Conservation (phyloP, 768 basidiomycete species). For the Clavulina sp. region DNA sequence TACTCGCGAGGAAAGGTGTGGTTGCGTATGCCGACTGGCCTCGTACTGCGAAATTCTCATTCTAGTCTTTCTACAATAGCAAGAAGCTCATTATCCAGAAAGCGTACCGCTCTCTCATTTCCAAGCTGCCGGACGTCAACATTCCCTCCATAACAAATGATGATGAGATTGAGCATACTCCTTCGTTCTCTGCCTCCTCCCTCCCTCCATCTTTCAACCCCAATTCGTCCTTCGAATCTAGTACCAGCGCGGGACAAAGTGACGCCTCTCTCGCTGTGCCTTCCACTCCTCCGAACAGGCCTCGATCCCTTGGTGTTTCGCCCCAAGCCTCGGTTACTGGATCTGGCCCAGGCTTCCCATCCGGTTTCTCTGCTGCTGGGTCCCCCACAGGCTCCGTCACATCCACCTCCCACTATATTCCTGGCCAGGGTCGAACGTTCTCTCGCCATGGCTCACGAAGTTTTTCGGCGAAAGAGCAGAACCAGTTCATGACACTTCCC, state of each 20-base stretch:
- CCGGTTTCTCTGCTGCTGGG: background rate
- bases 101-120: constrained; percentile 37
- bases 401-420: background rate
- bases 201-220: background rate
- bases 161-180: background rate
- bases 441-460: too few species aligned
- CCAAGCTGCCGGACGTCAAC: constrained; percentile 8
- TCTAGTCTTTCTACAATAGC: constrained; percentile 13
- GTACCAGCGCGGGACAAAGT: too few species aligned
- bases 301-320: background rate
- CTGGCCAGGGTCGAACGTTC: too few species aligned
- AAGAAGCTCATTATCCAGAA: constrained; percentile 48
- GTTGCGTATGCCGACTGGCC: background rate
- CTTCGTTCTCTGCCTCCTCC: background rate
- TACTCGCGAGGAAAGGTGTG: constrained; percentile 36
- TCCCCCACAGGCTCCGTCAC: background rate
- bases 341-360: background rate
- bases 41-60: constrained; percentile 1
- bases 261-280: background rate
- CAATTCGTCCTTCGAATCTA: too few species aligned
- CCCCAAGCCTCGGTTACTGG: too few species aligned
- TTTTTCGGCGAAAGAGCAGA: background rate
- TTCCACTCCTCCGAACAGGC: background rate
- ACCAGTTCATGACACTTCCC: constrained; percentile 1
- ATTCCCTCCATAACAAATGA: background rate